These are phyloP conservation scores for Neospora caninum DNA, from an alignment of 169 alveolate species.

Conservation along the genomic window DNA sequence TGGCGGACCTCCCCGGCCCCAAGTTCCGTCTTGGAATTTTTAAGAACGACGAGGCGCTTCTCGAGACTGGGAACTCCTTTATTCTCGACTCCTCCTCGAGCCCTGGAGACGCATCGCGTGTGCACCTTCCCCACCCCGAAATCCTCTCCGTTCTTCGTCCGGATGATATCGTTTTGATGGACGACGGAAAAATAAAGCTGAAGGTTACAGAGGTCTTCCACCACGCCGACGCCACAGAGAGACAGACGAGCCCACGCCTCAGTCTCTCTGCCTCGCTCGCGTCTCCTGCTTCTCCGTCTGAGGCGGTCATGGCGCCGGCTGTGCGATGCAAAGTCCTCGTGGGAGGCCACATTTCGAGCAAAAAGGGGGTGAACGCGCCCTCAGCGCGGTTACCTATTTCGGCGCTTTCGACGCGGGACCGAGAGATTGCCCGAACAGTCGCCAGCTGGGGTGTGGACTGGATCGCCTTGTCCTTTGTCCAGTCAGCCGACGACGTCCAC, in stretches of 20 bases:
- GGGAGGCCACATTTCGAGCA: constrained; percentile 79
- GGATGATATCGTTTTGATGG: constrained; percentile 92
- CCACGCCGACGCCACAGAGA: too few species aligned
- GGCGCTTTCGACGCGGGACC: constrained; percentile 81
- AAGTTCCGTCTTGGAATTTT: constrained; percentile 96
- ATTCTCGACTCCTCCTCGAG: constrained; percentile 91
- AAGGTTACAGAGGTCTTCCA: constrained; percentile 78
- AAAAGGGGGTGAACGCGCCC: constrained; percentile 87
- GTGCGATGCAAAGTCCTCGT: constrained; percentile 47
- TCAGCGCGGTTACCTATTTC: constrained; percentile 79
- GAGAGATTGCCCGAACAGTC: constrained; percentile 70
- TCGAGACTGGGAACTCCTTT: constrained; percentile 90
- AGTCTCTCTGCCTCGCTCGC: not conserved
- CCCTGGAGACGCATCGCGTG: constrained; percentile 86
- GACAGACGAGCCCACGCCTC: not conserved
- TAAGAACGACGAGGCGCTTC: constrained; percentile 80
- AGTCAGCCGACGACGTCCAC: constrained; percentile 80
- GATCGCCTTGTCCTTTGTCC: constrained; percentile 91
- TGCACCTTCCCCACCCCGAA: constrained; percentile 87
- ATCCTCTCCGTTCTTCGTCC: constrained; percentile 91
- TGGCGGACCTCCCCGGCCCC: constrained; percentile 92
- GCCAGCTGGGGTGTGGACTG: constrained; percentile 85
- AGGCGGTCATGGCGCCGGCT: not conserved
- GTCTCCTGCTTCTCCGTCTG: not conserved
- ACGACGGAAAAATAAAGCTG: constrained; percentile 94